A percentile compares a stretch with the other conserved stretches of the same genome.
These are phyloP conservation scores for Candida taoyuanica DNA, from an alignment of 805 yeast species.

Conservation along the genomic window DNA sequence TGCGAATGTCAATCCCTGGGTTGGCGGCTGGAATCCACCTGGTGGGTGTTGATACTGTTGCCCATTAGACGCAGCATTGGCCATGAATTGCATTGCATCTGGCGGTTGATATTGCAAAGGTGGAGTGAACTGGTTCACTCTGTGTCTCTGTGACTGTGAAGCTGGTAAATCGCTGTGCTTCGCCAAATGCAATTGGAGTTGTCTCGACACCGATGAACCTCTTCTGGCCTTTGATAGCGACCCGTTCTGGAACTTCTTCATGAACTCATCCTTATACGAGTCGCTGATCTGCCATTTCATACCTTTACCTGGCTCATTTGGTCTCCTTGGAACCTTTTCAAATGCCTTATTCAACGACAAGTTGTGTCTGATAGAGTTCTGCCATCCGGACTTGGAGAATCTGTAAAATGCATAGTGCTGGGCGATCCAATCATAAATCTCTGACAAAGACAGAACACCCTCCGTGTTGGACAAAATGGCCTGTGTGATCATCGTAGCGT, in stretches of 20 bases:
- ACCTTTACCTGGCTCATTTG: conserved; percentile 97
- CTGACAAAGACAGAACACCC: conserved; percentile 84
- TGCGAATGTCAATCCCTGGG: background rate
- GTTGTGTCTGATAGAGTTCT: conserved; percentile 94
- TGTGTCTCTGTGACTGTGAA: conserved; percentile 28
- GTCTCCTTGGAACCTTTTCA: conserved; percentile 93
- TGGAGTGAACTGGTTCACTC: conserved; percentile 29
- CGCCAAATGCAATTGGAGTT: conserved; percentile 67
- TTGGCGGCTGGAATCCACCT: background rate
- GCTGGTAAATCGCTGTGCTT: conserved; percentile 38
- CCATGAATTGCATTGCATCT: conserved; percentile 18
- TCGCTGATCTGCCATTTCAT: conserved; percentile 98
- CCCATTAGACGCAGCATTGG: conserved; percentile 10
- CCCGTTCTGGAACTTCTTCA: conserved; percentile 75
- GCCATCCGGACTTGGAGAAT: conserved; percentile 95
- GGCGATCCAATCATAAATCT: conserved; percentile 89
- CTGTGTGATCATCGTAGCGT: conserved; percentile 98
- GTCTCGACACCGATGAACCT: conserved; percentile 78
- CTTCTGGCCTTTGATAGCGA: conserved; percentile 68
- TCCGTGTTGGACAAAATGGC: conserved; percentile 87
- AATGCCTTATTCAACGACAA: conserved; percentile 93
- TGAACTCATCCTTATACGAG: conserved; percentile 75
- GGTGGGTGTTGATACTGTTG: conserved; percentile 1
- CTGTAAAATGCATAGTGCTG: conserved; percentile 87
- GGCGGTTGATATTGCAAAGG: conserved; percentile 34